Evolutionary conservation across 2,329 filamentous ascomycete genomes (phyloP).

Genomic region (Chaetothyriales sp.): DNA sequence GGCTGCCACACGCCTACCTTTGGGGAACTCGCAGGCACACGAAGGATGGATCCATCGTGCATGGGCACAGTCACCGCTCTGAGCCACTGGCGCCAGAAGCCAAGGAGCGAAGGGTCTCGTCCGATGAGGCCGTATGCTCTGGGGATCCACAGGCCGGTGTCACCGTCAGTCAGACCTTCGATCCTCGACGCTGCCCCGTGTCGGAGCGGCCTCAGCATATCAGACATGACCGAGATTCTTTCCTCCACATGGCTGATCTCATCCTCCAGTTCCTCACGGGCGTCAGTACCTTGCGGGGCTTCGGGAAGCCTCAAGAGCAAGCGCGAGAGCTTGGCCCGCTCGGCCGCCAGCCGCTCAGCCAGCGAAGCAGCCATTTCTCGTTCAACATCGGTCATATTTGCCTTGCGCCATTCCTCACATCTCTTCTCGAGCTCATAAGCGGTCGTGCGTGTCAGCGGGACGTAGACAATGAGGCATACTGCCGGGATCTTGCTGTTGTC

Average conservation of each 20-base stretch:
- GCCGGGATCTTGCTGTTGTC: constrained; percentile 87
- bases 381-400: constrained; percentile 97
- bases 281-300: constrained; percentile 62
- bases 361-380: constrained; percentile 83
- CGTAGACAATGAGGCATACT: constrained; percentile 84
- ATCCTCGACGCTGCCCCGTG: constrained; percentile 95
- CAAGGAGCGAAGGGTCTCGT: constrained; percentile 63
- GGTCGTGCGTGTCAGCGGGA: constrained; percentile 63
- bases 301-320: constrained; percentile 70
- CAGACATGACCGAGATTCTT: constrained; percentile 92
- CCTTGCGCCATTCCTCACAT: constrained; percentile 75
- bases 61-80: constrained; percentile 88
- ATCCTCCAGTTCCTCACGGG: constrained; percentile 74
- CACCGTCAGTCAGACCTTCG: constrained; percentile 84
- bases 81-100: constrained; percentile 98
- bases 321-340: constrained; percentile 79
- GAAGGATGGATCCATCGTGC: constrained; percentile 69
- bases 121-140: constrained; percentile 86
- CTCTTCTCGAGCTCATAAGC: constrained; percentile 59
- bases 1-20: constrained; percentile 91
- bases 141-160: constrained; percentile 91
- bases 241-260: constrained; percentile 93
- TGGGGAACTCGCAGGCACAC: constrained; percentile 76
- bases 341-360: constrained; percentile 69
- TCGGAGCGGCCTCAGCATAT: constrained; percentile 78